A percentile compares a stretch with the other conserved stretches of the same genome.
Evolutionary conservation across 1,284 basidiomycete species (phyloP).

Genomic region (Cryptococcus depauperatus): DNA sequence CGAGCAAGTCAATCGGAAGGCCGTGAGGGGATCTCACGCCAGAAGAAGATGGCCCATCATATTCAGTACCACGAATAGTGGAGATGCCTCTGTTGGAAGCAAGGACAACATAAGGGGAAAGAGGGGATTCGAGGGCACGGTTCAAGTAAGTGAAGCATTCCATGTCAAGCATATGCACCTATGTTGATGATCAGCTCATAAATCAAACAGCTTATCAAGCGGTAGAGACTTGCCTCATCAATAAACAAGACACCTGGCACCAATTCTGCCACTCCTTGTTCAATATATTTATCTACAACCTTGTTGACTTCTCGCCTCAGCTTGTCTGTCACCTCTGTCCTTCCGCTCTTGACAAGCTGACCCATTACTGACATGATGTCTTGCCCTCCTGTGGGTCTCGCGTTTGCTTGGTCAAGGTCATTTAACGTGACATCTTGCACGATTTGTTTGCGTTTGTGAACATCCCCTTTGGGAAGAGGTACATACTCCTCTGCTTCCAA

Average conservation of each 20-base stretch:
- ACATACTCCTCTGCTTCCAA: constrained; percentile 98
- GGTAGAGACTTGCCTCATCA: constrained; percentile 65
- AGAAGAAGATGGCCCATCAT: constrained; percentile 47
- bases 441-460: constrained; percentile 94
- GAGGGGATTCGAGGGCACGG: constrained; percentile 85
- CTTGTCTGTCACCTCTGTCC: constrained; percentile 97
- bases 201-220: too few relatives aligned
- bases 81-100: constrained; percentile 92
- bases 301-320: constrained; percentile 92
- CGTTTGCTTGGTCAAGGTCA: constrained; percentile 94
- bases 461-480: constrained; percentile 93
- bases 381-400: constrained; percentile 78
- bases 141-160: constrained; percentile 99
- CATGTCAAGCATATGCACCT: constrained; percentile 99
- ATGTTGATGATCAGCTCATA: too few relatives aligned
- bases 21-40: constrained; percentile 91
- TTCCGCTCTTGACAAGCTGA: constrained; percentile 83
- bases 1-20: constrained; percentile 85
- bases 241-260: constrained; percentile 98
- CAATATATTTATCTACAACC: constrained; percentile 95
- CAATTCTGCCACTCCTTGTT: constrained; percentile 95
- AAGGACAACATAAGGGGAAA: constrained; percentile 94
- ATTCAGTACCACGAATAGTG: constrained; percentile 78
- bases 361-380: constrained; percentile 99
- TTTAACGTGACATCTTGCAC: constrained; percentile 96